Conservation (phyloP, 2,329 filamentous ascomycete species). For the Colletotrichum sp. region DNA sequence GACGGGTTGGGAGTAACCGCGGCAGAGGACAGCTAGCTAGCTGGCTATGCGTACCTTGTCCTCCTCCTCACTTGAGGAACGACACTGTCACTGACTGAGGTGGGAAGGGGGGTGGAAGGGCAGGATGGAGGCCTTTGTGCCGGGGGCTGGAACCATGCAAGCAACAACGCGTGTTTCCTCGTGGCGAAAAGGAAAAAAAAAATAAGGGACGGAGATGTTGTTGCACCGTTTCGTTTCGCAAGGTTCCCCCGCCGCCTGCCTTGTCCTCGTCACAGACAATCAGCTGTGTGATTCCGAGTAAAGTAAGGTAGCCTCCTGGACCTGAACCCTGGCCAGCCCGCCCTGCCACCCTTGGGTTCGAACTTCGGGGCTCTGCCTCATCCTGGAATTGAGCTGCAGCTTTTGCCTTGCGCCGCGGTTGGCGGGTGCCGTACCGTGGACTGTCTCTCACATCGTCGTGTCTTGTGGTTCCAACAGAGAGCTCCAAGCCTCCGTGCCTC, state of each 20-base stretch:
- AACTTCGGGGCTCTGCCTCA: neutral
- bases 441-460: neutral
- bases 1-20: neutral
- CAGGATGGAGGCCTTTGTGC: neutral
- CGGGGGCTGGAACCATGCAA: neutral
- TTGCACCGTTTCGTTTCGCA: slow-evolving; percentile 16
- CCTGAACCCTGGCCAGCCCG: neutral
- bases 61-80: neutral
- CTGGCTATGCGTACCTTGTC: neutral
- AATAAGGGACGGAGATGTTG: neutral
- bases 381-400: slow-evolving; percentile 1
- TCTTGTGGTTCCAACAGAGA: neutral
- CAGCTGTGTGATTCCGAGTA: neutral
- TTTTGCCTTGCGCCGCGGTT: neutral
- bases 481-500: neutral
- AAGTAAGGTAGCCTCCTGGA: neutral
- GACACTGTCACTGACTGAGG: neutral
- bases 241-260: neutral
- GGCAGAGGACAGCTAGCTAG: neutral
- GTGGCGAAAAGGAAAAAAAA: neutral
- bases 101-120: neutral
- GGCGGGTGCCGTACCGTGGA: neutral
- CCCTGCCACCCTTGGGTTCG: neutral
- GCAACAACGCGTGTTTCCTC: slow-evolving; percentile 2
- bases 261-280: neutral